These are phyloP conservation scores for Conticribra guillardii DNA, from an alignment of 108 stramenopile species.

Conservation along the genomic window DNA sequence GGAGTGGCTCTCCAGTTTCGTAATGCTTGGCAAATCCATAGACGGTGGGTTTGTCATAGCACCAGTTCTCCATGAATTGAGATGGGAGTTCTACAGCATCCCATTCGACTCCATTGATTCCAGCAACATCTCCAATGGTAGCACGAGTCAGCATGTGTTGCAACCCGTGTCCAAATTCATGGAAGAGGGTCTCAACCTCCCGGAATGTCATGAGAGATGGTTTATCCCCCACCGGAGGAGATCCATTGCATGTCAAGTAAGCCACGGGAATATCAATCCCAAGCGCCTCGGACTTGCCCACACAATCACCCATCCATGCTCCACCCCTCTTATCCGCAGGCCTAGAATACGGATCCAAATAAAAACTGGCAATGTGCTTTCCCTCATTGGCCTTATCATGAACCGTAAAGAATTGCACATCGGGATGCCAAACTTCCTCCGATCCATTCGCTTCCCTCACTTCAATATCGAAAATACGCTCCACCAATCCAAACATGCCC, in stretches of 20 bases:
- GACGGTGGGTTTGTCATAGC: conserved; percentile 91
- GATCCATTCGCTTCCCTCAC: conserved; percentile 89
- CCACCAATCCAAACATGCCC: conserved; percentile 92
- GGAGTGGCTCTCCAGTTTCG: conserved; percentile 95
- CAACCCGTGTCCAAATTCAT: conserved; percentile 94
- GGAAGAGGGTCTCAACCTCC: conserved; percentile 97
- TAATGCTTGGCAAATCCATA: conserved; percentile 98
- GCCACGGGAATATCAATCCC: conserved; percentile 92
- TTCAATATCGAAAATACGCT: conserved; percentile 90
- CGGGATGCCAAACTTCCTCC: conserved; percentile 95
- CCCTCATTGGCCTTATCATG: conserved; percentile 75
- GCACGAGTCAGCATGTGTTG: conserved; percentile 98
- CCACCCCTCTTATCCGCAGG: conserved; percentile 98
- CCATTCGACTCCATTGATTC: conserved; percentile 96
- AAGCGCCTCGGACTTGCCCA: conserved; percentile 88
- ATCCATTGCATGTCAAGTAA: conserved; percentile 98
- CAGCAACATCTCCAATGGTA: conserved; percentile 94
- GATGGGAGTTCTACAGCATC: conserved; percentile 98
- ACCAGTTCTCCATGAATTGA: conserved; percentile 99
- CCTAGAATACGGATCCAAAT: conserved; percentile 95
- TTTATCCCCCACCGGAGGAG: conserved; percentile 93
- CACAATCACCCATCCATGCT: conserved; percentile 95
- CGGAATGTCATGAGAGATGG: conserved; percentile 98
- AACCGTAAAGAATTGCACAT: conserved; percentile 95
- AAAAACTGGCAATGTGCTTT: conserved; percentile 96